phyloP scores from a whole-genome alignment of 306 rosid species.

The Parietaria judaica region DNA sequence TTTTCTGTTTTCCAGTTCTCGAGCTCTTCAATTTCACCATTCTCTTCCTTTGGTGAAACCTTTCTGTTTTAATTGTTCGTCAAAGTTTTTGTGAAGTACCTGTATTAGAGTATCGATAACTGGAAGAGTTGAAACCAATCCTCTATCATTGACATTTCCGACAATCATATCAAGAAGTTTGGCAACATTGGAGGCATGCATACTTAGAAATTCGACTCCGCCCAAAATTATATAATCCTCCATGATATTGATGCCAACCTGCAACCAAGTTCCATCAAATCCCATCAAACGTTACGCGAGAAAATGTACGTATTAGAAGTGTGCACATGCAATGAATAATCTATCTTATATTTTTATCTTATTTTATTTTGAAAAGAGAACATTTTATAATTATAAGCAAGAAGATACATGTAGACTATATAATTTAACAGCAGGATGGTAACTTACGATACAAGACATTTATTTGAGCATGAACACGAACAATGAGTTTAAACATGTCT shows the following conservation, averaged over 20 bases:
- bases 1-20: neutral
- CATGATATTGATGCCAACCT: constrained; percentile 75
- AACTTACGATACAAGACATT: too few species aligned
- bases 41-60: neutral
- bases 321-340: neutral
- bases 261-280: constrained; percentile 27
- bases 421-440: too few species aligned
- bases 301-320: neutral
- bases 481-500: constrained; percentile 13
- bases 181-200: constrained; percentile 77
- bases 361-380: too few species aligned
- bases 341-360: too few species aligned
- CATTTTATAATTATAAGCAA: too few species aligned
- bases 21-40: neutral
- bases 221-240: constrained; percentile 89
- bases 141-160: constrained; percentile 86
- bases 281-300: neutral
- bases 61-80: neutral
- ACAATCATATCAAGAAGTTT: constrained; percentile 76
- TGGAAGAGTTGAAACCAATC: constrained; percentile 72
- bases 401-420: too few species aligned
- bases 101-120: constrained; percentile 78
- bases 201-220: constrained; percentile 67
- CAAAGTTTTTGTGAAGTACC: constrained; percentile 28
- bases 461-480: too few species aligned